These are phyloP conservation scores for Blastobotrys indianensis DNA, from an alignment of 1,139 yeast species.

Conservation along the genomic window DNA sequence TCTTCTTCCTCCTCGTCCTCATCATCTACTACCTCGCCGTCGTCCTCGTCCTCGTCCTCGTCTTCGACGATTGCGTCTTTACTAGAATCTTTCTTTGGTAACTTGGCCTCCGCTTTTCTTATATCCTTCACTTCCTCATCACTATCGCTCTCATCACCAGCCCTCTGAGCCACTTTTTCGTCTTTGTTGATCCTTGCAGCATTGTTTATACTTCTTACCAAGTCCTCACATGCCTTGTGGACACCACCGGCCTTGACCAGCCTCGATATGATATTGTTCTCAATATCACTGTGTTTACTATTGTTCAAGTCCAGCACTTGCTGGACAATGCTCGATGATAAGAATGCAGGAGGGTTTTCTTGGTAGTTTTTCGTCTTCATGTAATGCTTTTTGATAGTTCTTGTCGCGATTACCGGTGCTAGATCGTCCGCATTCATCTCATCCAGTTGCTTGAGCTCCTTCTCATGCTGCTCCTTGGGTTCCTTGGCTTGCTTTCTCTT, in stretches of 20 bases:
- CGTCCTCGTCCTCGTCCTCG: conserved; percentile 26
- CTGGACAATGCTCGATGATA: conserved; percentile 12
- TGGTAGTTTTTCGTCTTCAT: conserved; percentile 14
- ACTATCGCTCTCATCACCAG: conserved; percentile 21
- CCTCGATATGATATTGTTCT: conserved; percentile 41
- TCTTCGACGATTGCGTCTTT: conserved; percentile 22
- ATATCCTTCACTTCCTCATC: conserved; percentile 20
- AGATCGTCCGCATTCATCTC: conserved; percentile 21
- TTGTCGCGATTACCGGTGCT: conserved; percentile 23
- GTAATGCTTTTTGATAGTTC: conserved; percentile 23
- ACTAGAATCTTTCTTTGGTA: no score
- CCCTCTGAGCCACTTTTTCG: conserved; percentile 23
- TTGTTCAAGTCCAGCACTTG: conserved; percentile 7
- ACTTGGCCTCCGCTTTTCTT: no score
- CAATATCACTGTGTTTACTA: conserved; percentile 5
- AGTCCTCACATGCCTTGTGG: conserved; percentile 42
- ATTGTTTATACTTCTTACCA: conserved; percentile 54
- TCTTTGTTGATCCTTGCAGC: conserved; percentile 46
- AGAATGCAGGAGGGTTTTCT: conserved; percentile 19
- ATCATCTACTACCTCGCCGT: conserved; percentile 13
- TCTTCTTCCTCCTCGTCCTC: conserved; percentile 11
- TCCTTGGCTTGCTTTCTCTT: conserved; percentile 26
- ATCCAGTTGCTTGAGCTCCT: conserved; percentile 27
- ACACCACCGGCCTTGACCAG: conserved; percentile 54
- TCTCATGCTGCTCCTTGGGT: conserved; percentile 20